Evolutionary conservation across 2,329 filamentous ascomycete genomes (phyloP).

Genomic region (Alternaria arbusti): DNA sequence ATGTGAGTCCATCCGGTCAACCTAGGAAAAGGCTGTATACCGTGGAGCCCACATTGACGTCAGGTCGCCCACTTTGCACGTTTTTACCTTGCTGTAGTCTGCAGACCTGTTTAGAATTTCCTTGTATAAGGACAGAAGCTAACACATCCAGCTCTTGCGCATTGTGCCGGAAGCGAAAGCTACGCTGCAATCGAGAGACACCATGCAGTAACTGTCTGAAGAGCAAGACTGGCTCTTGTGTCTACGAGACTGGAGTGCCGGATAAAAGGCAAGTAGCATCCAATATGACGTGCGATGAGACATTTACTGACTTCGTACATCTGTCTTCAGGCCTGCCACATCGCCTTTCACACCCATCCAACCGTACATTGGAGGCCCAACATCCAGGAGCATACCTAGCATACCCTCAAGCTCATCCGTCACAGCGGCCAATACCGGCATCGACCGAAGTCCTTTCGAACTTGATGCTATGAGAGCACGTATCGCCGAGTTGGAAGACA

Average conservation of each 20-base stretch:
- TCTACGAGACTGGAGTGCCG: conserved; percentile 51
- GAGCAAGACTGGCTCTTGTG: conserved; percentile 59
- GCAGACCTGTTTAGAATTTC: not conserved
- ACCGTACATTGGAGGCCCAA: not conserved
- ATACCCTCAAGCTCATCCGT: not conserved
- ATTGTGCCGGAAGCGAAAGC: conserved; percentile 66
- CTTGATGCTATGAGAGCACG: conserved; percentile 49
- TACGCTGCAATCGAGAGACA: conserved; percentile 64
- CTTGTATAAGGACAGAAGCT: conserved; percentile 1
- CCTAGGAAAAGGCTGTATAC: not conserved
- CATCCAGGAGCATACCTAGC: not conserved
- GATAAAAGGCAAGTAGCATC: not conserved
- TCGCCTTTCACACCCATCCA: not conserved
- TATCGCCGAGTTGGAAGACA: conserved; percentile 55
- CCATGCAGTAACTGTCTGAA: conserved; percentile 68
- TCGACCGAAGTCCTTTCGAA: conserved; percentile 32
- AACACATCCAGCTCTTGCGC: conserved; percentile 57
- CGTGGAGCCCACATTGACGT: not conserved
- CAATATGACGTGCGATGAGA: too few relatives aligned
- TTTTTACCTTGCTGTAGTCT: not conserved
- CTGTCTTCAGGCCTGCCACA: not conserved
- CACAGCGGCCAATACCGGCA: conserved; percentile 13
- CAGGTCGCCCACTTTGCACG: not conserved
- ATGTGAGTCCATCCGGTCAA: conserved; percentile 44
- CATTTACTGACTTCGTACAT: too few relatives aligned